These are phyloP conservation scores for Cladophialophora immunda DNA, from an alignment of 2,329 filamentous ascomycete genomes.

Conservation along the genomic window DNA sequence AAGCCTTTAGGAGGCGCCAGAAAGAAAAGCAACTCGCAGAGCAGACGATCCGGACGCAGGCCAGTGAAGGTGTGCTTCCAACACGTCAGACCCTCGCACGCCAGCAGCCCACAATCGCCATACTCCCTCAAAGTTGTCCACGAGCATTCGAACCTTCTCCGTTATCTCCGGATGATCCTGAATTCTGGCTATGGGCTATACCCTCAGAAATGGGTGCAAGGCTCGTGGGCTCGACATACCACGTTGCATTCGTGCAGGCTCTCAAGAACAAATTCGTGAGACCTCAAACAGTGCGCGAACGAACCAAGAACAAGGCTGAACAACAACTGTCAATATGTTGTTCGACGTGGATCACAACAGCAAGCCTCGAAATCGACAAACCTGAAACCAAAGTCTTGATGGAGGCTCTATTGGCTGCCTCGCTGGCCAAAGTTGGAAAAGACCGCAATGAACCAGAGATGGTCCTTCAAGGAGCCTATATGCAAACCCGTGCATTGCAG, in stretches of 20 bases:
- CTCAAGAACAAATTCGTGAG: slow-evolving; percentile 24
- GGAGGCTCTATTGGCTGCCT: slow-evolving; percentile 29
- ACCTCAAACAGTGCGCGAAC: slow-evolving; percentile 12
- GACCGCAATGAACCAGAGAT: slow-evolving; percentile 27
- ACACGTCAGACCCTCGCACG: background rate
- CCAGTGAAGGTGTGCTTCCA: background rate
- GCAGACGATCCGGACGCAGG: background rate
- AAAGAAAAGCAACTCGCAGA: slow-evolving; percentile 33
- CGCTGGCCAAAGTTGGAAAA: slow-evolving; percentile 32
- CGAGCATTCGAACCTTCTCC: background rate
- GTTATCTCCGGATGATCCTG: slow-evolving; percentile 16
- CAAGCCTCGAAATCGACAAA: slow-evolving; percentile 22
- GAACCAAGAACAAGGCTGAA: slow-evolving; percentile 12
- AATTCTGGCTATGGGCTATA: slow-evolving; percentile 30
- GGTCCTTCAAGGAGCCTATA: slow-evolving; percentile 26
- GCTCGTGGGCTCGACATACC: slow-evolving; percentile 23
- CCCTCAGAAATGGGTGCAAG: slow-evolving; percentile 25
- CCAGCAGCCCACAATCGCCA: background rate
- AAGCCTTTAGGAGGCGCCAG: slow-evolving; percentile 33
- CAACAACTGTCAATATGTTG: slow-evolving; percentile 28
- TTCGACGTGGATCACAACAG: slow-evolving; percentile 27
- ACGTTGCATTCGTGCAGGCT: slow-evolving; percentile 13
- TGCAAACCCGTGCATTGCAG: slow-evolving; percentile 33
- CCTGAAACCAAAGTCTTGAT: slow-evolving; percentile 32
- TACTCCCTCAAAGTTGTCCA: background rate